Conservation (phyloP, 805 yeast species). For the Yarrowia bubula region DNA sequence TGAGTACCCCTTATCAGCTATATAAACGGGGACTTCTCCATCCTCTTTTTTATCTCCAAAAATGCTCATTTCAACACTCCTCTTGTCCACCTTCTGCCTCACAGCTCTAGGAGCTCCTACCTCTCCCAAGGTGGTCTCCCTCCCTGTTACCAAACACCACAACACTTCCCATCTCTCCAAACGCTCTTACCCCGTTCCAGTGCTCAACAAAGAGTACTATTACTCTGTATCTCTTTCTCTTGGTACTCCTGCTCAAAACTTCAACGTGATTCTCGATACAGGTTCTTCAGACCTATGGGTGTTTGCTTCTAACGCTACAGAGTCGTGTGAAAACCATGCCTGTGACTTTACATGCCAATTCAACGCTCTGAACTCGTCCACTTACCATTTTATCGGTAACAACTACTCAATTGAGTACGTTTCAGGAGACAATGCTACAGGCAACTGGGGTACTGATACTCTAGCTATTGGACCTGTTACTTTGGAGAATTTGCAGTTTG, state of each 20-base stretch:
- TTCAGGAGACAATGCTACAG: constrained; percentile 44
- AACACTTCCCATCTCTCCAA: neutral
- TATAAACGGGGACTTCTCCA: neutral
- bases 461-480: constrained; percentile 49
- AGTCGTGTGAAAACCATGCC: neutral
- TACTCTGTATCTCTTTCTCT: constrained; percentile 37
- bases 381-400: constrained; percentile 32
- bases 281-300: constrained; percentile 73
- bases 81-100: neutral
- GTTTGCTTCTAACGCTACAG: constrained; percentile 29
- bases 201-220: constrained; percentile 18
- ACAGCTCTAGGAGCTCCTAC: neutral
- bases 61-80: neutral
- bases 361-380: constrained; percentile 30
- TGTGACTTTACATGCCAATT: constrained; percentile 2
- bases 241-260: constrained; percentile 58
- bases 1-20: neutral
- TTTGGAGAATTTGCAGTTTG: constrained; percentile 38
- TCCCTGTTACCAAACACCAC: neutral
- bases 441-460: constrained; percentile 60
- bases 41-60: neutral
- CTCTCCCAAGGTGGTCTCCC: neutral
- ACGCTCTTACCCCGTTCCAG: neutral
- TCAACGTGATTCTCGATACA: constrained; percentile 59
- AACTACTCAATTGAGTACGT: constrained; percentile 36